These are phyloP conservation scores for Amoeboaphelidium occidentale DNA, from an alignment of 371 early-diverging fungal species.

Conservation along the genomic window DNA sequence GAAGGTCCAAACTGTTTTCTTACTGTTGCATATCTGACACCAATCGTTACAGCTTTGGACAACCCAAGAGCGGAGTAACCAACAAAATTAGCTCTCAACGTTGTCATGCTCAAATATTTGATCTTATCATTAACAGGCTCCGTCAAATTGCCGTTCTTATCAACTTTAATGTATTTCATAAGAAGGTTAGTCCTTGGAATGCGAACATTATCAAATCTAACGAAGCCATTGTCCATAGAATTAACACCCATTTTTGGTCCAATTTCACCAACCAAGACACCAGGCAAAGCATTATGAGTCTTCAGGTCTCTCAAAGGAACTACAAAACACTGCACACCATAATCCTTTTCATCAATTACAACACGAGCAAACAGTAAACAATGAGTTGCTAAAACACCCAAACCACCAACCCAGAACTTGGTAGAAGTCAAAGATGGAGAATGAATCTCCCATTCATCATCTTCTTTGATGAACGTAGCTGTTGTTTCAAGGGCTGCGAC, in stretches of 20 bases:
- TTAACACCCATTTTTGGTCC: conserved; percentile 57
- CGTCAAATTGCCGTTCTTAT: conserved; percentile 31
- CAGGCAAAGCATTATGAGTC: conserved; percentile 43
- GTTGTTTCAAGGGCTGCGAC: conserved; percentile 68
- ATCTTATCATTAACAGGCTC: conserved; percentile 41
- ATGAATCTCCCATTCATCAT: conserved; percentile 60
- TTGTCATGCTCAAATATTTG: conserved; percentile 50
- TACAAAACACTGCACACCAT: conserved; percentile 62
- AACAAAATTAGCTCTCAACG: conserved; percentile 36
- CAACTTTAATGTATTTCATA: conserved; percentile 45
- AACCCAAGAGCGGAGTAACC: conserved; percentile 14
- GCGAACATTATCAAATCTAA: conserved; percentile 44
- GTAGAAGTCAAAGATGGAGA: conserved; percentile 61
- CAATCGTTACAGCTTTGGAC: conserved; percentile 35
- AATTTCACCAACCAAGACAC: conserved; percentile 69
- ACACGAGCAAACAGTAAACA: conserved; percentile 67
- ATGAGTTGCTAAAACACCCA: conserved; percentile 39
- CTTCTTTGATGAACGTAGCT: conserved; percentile 48
- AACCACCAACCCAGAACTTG: conserved; percentile 83
- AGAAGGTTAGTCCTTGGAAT: conserved; percentile 54
- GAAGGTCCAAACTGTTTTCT: conserved; percentile 26
- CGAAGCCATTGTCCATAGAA: conserved; percentile 59
- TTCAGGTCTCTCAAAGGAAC: conserved; percentile 57
- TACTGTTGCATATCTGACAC: conserved; percentile 35
- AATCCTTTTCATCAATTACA: conserved; percentile 42